phyloP scores from a whole-genome alignment of 2,329 filamentous ascomycete species.

The Colletotrichum australisinense region DNA sequence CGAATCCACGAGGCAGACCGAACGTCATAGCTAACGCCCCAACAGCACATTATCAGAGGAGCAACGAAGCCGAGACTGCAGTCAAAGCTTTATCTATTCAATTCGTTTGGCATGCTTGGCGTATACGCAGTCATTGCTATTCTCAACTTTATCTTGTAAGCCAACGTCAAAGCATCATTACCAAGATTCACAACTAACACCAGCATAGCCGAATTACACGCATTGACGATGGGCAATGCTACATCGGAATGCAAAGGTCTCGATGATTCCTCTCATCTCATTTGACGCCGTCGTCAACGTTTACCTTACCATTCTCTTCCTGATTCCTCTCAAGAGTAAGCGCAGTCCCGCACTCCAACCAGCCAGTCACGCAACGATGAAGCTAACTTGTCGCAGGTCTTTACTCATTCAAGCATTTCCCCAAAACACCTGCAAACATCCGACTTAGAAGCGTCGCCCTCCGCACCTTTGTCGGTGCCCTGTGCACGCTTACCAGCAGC shows the following conservation, averaged over 20 bases:
- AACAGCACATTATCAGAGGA: constrained; percentile 67
- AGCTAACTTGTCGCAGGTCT: constrained; percentile 53
- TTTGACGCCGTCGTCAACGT: constrained; percentile 72
- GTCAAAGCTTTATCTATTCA: constrained; percentile 70
- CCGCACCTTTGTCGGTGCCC: constrained; percentile 69
- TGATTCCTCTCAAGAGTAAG: constrained; percentile 68
- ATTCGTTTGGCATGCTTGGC: constrained; percentile 66
- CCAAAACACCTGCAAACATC: constrained; percentile 52
- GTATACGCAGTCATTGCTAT: constrained; percentile 60
- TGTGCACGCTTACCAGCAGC: constrained; percentile 67
- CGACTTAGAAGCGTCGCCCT: constrained; percentile 64
- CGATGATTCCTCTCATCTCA: constrained; percentile 70
- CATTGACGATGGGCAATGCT: constrained; percentile 65
- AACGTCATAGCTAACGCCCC: constrained; percentile 27
- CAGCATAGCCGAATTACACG: constrained; percentile 64
- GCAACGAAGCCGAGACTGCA: constrained; percentile 61
- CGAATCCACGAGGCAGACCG: too few species aligned
- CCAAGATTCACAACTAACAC: background rate
- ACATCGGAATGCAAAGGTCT: constrained; percentile 70
- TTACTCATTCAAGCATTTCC: constrained; percentile 63
- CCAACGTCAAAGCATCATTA: background rate
- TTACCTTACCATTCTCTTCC: constrained; percentile 72
- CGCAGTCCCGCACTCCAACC: background rate
- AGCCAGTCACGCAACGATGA: background rate
- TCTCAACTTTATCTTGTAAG: constrained; percentile 71